Evolutionary conservation across 208 protist genomes (phyloP).

Genomic region (Crithidia bombi): DNA sequence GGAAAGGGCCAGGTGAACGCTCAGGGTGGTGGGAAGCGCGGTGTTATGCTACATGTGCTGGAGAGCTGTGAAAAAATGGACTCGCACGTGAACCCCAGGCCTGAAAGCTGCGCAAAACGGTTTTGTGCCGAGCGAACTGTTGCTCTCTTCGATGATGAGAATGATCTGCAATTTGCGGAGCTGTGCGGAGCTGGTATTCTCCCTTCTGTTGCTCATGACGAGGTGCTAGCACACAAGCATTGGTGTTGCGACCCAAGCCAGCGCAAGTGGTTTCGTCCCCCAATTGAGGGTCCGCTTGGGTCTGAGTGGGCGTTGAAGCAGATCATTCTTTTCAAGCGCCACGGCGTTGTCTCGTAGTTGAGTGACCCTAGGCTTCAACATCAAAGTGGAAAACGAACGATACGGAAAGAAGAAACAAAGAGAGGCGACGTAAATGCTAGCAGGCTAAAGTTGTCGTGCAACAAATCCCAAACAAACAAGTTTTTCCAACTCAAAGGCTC

Average conservation of each 20-base stretch:
- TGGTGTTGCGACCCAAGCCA: slow-evolving; percentile 8
- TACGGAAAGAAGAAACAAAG: too few species aligned
- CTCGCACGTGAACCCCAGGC: not conserved
- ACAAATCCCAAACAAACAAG: too few species aligned
- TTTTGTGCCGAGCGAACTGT: slow-evolving; percentile 30
- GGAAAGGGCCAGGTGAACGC: slow-evolving; percentile 43
- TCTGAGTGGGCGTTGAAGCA: slow-evolving; percentile 47
- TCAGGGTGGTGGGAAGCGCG: slow-evolving; percentile 35
- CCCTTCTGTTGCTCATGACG: slow-evolving; percentile 42
- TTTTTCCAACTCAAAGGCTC: too few species aligned
- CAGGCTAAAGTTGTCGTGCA: too few species aligned
- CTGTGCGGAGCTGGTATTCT: slow-evolving; percentile 43
- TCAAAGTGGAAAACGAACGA: too few species aligned
- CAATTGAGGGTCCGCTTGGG: slow-evolving; percentile 39
- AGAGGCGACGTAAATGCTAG: too few species aligned
- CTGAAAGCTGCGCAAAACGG: not conserved
- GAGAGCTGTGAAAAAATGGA: not conserved
- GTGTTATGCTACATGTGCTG: slow-evolving; percentile 31
- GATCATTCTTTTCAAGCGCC: slow-evolving; percentile 38
- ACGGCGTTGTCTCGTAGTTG: not conserved
- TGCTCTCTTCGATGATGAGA: slow-evolving; percentile 47
- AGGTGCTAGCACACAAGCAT: slow-evolving; percentile 28
- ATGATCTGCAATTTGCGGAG: slow-evolving; percentile 43
- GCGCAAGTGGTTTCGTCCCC: slow-evolving; percentile 32
- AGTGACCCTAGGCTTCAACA: not conserved